Conservation (phyloP, 73 alveolate genomes). For the Paramecium tetraurelia region DNA sequence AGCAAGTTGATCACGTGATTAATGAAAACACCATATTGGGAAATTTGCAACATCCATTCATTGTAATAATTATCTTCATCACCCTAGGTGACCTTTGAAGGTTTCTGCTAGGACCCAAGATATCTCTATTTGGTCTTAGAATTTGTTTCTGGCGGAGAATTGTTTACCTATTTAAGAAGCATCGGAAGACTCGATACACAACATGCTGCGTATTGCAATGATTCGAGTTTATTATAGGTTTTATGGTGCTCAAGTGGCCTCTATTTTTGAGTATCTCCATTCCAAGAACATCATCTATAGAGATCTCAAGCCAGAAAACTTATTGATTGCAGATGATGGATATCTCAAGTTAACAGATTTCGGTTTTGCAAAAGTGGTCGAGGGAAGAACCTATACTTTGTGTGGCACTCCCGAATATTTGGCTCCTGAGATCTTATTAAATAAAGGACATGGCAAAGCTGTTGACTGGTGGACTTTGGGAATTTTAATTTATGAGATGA, state of each 20-base stretch:
- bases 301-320: slow-evolving; percentile 92
- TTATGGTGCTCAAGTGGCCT: slow-evolving; percentile 74
- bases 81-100: slow-evolving; percentile 61
- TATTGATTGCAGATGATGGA: slow-evolving; percentile 91
- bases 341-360: slow-evolving; percentile 92
- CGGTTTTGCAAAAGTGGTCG: slow-evolving; percentile 95
- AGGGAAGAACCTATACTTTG: slow-evolving; percentile 93
- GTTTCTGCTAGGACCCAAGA: slow-evolving; percentile 73
- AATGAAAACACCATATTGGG: slow-evolving; percentile 83
- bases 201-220: slow-evolving; percentile 65
- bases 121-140: slow-evolving; percentile 78
- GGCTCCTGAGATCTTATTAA: slow-evolving; percentile 96
- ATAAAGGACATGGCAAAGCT: slow-evolving; percentile 98
- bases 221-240: slow-evolving; percentile 46
- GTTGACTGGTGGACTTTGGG: slow-evolving; percentile 97
- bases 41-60: slow-evolving; percentile 86
- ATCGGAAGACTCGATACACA: slow-evolving; percentile 72
- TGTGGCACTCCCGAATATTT: slow-evolving; percentile 99
- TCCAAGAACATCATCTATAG: slow-evolving; percentile 77
- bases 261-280: slow-evolving; percentile 78
- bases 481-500: slow-evolving; percentile 81
- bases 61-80: slow-evolving; percentile 14
- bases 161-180: slow-evolving; percentile 75
- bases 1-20: slow-evolving; percentile 92
- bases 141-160: slow-evolving; percentile 86